Conservation (phyloP, 768 basidiomycete genomes). For the Coprinopsis sp. region DNA sequence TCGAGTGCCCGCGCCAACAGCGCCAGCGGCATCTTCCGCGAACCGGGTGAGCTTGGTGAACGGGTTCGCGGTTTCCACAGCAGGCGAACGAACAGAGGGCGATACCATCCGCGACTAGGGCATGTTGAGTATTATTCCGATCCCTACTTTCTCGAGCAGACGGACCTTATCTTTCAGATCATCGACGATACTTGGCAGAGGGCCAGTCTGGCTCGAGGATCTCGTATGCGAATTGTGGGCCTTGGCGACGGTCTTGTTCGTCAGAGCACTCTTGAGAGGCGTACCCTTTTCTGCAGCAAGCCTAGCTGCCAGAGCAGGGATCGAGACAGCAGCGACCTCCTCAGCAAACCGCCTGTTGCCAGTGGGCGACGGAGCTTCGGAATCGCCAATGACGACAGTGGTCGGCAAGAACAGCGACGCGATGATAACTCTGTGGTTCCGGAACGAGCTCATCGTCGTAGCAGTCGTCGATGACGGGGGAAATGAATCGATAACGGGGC, state of each 20-base stretch:
- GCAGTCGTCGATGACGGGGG: slow-evolving; percentile 5
- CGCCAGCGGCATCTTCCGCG: slow-evolving; percentile 22
- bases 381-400: slow-evolving; percentile 61
- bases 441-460: slow-evolving; percentile 57
- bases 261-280: slow-evolving; percentile 10
- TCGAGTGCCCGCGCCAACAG: background rate
- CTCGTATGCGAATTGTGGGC: slow-evolving; percentile 18
- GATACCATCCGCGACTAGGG: slow-evolving; percentile 40
- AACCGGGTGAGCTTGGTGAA: slow-evolving; percentile 47
- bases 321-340: slow-evolving; percentile 15
- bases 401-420: slow-evolving; percentile 83
- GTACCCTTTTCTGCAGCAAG: slow-evolving; percentile 8
- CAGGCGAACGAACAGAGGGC: slow-evolving; percentile 34
- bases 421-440: slow-evolving; percentile 71
- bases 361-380: slow-evolving; percentile 49
- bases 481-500: slow-evolving; percentile 3
- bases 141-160: background rate
- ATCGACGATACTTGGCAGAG: slow-evolving; percentile 71
- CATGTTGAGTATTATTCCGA: slow-evolving; percentile 4
- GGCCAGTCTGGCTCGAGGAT: slow-evolving; percentile 27
- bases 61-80: slow-evolving; percentile 48
- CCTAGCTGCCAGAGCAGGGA: slow-evolving; percentile 21
- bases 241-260: slow-evolving; percentile 15
- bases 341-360: slow-evolving; percentile 21
- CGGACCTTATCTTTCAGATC: slow-evolving; percentile 66